Conservation (phyloP, 305 asterid genomes). For the Plantago coronopus region DNA sequence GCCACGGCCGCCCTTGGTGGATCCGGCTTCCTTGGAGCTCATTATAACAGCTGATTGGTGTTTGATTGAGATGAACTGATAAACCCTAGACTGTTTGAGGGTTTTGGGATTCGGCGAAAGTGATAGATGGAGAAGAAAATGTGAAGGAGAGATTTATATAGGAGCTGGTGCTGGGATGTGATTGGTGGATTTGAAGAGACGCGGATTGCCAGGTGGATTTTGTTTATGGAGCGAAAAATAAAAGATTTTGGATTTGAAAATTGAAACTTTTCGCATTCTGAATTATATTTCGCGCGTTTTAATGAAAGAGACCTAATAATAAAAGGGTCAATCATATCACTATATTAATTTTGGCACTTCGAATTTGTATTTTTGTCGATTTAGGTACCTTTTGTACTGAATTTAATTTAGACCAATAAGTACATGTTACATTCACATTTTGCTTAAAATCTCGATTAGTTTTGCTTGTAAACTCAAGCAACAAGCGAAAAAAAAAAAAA, state of each 20-base stretch:
- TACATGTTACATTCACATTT: no score
- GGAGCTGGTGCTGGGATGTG: background rate
- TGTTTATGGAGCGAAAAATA: slow-evolving; percentile 1
- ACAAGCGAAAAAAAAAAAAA: no score
- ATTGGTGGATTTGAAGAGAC: background rate
- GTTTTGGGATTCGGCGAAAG: background rate
- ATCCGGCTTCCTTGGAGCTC: slow-evolving; percentile 28
- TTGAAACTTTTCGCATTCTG: background rate
- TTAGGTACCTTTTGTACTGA: no score
- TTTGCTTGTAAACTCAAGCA: no score
- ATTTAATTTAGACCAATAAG: no score
- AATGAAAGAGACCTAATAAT: no score
- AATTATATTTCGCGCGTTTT: background rate
- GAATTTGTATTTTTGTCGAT: no score
- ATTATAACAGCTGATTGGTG: slow-evolving; percentile 20
- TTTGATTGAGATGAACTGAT: background rate
- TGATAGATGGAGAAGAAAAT: background rate
- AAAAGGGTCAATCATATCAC: no score
- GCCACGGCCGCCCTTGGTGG: slow-evolving; percentile 54
- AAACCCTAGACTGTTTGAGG: background rate
- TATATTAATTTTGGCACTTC: no score
- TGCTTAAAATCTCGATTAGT: no score
- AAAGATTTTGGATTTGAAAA: background rate
- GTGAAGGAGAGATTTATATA: background rate
- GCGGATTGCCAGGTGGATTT: slow-evolving; percentile 4